Base-by-base conservation (phyloP, 208 protist species). In the Crithidia acanthocephali region DNA sequence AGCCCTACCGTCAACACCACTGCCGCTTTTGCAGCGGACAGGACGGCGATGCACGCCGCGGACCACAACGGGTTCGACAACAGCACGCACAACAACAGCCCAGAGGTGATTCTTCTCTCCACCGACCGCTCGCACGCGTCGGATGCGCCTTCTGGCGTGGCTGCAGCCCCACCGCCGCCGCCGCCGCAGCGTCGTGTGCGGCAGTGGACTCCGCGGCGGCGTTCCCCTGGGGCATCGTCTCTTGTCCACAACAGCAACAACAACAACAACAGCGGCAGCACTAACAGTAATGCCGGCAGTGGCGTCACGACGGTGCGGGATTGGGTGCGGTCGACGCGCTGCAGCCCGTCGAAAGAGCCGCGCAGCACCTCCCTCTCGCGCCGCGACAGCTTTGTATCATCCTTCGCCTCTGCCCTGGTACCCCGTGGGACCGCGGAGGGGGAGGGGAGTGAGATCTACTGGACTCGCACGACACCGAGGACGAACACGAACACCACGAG, bases 351-450 rank as follows among this genome's bases (percentile, higher is more conserved):
- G 10, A 78, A 81, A 48, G 51, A 81, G 47, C 69, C 79, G 10
- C 84, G 81, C 74, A 87, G 85, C 52, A 44, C 47, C 11, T 78
- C 74, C 27, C 10, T 68, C 25, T 85, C 85, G 4, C 72, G 78
- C 13, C 69, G 81, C 23, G 85, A 87, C 44, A 67, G 72, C 50
- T 72, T 87, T 25, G 79, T 74, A 15, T 42, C 45, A 1, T 77
- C 70, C 32, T 76, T 66, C 30, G 73, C 74, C 25, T 73, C 69
- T 11, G 35, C 69, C 3, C 62, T 74, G 3, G 72, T 78, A 37
- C 72, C 72, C 6, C 65, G 44, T 13, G 58, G 61, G 18, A n/a
- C 44, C 15, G 61, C n/a, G 52, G 61, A 40, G 18, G 51, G 50
- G 30, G 51, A 67, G 48, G 60, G n/a, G 50, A 52, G 68, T 27